Evolutionary conservation across 75 land plant genomes (phyloP), one percentile per base, ranked within the genome.

Genomic region (Larix kaempferi): DNA sequence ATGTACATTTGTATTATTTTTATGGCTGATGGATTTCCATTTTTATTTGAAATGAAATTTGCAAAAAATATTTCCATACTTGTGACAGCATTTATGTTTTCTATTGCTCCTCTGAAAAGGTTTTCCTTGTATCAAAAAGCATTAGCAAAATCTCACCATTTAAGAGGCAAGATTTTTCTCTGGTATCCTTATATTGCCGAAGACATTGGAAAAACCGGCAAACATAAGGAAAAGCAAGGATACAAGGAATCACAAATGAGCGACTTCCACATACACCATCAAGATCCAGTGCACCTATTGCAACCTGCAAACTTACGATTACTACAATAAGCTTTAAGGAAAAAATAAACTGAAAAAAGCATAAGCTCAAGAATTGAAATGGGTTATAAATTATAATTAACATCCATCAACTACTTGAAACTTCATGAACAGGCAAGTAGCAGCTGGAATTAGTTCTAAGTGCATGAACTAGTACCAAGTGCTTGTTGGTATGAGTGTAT

Each of bases 241-340:
- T 88, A 19, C 90, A 62, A 58, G 99, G 99, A 49, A 95, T 98
- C 63, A 90, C 91, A 56, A 90, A 76, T 66, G 99, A 95, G 76
- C 95, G 98, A 85, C 98, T 95, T 22, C 99, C 99, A 77, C 99
- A 98, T 23, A 93, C 84, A 80, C 89, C 93, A 85, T 95, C 94
- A 76, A 90, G 95, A 84, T 93, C 90, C 97, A 95, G 94, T 75
- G 99, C 98, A 79, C 91, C 90, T 5, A 97, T 96, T 62, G 99
- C 98, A 80, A 91, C 98, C 99, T 97, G 87, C 64, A 78, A 27
- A 19, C 52, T 21, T 55, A 73, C 56, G 71, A 33, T 39, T 19
- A 21, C 22, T 25, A 39, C 27, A 39, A 22, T 69, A 41, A 69
- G 49, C 25, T 39, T 69, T 41, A 5, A 41, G 19, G 21, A 41